A percentile compares a stretch with the other conserved stretches of the same genome.
These are phyloP conservation scores for Kodamaea sp. DNA, from an alignment of 1,139 yeast genomes.

Conservation along the genomic window DNA sequence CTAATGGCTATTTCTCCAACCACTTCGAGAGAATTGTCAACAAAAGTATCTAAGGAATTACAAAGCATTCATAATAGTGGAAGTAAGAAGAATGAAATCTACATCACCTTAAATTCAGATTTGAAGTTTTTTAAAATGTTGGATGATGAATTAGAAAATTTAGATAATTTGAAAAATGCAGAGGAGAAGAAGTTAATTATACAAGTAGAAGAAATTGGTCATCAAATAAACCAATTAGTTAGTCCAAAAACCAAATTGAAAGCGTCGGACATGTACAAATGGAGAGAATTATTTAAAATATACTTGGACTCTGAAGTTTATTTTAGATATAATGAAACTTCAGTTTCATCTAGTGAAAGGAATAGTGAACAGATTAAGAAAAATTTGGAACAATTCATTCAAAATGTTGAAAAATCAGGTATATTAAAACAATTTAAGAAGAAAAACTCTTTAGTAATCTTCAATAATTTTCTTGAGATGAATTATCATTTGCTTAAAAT, in stretches of 20 bases:
- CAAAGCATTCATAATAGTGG: background rate
- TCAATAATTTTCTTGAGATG: slow-evolving; percentile 47
- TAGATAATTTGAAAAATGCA: slow-evolving; percentile 42
- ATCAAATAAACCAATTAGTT: slow-evolving; percentile 34
- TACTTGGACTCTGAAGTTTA: slow-evolving; percentile 68
- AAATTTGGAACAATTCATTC: slow-evolving; percentile 41
- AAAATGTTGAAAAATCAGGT: slow-evolving; percentile 39
- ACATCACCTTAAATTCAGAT: slow-evolving; percentile 40
- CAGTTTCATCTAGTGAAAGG: slow-evolving; percentile 38
- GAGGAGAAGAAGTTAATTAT: slow-evolving; percentile 45
- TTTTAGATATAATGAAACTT: slow-evolving; percentile 51
- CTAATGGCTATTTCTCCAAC: slow-evolving; percentile 20
- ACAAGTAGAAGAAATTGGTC: slow-evolving; percentile 44
- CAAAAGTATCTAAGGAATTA: background rate
- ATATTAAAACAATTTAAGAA: slow-evolving; percentile 45
- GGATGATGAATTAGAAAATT: slow-evolving; percentile 50
- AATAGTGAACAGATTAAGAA: slow-evolving; percentile 36
- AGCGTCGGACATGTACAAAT: slow-evolving; percentile 57
- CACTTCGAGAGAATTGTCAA: slow-evolving; percentile 7
- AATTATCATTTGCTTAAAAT: slow-evolving; percentile 56
- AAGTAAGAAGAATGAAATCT: slow-evolving; percentile 25
- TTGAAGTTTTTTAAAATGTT: slow-evolving; percentile 56
- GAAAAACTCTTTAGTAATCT: slow-evolving; percentile 46
- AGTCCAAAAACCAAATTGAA: slow-evolving; percentile 34
- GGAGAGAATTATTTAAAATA: slow-evolving; percentile 65